These are phyloP conservation scores for Phalaenopsis aphrodite DNA, from an alignment of 106 monocot genomes.

Conservation along the genomic window DNA sequence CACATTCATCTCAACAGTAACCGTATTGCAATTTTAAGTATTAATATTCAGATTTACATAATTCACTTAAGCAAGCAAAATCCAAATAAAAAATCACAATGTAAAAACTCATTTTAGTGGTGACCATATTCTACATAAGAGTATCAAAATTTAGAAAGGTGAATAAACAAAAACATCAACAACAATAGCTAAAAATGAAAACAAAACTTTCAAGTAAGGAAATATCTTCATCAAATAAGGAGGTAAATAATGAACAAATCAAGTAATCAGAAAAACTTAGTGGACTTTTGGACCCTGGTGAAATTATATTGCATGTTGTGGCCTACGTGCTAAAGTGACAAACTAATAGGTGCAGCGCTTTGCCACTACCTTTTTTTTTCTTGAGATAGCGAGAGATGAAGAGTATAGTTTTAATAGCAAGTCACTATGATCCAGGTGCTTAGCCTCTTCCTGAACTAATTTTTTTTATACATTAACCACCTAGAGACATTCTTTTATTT, in stretches of 20 bases:
- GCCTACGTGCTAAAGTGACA: neutral
- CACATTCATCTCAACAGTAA: conserved; percentile 1
- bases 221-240: neutral
- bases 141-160: neutral
- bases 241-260: neutral
- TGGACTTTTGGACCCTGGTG: neutral
- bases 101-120: neutral
- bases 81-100: neutral
- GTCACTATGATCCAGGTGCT: neutral
- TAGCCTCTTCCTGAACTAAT: neutral
- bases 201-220: neutral
- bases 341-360: neutral
- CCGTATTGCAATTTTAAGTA: neutral
- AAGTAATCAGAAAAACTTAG: neutral
- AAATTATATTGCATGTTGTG: neutral
- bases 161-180: neutral
- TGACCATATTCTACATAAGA: neutral
- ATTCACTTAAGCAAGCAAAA: neutral
- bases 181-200: neutral
- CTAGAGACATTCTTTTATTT: neutral
- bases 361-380: neutral
- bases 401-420: neutral
- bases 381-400: neutral
- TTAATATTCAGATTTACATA: neutral
- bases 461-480: neutral